Evolutionary conservation across 139 green algal species (phyloP), one percentile per base, ranked within the genome.

Genomic region (Dunaliella sp.): DNA sequence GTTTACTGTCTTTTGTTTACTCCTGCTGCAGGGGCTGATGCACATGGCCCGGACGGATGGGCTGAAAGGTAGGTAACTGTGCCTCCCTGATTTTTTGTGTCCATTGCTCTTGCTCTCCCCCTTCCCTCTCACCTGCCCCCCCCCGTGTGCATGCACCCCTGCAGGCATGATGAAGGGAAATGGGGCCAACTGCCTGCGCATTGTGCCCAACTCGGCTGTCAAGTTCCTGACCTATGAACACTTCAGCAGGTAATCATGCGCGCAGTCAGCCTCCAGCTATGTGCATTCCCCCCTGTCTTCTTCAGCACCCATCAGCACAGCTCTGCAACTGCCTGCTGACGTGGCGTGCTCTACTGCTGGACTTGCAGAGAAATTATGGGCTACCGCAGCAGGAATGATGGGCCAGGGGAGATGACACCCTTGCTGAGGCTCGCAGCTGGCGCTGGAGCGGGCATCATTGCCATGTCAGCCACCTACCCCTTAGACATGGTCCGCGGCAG

Each of bases 221-320:
- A 99, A 99, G 91, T 99, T 99, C 85, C 88, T 98, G 48, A 94
- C 93, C 0, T 99, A 99, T 87, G 97, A 99, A 91, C 93, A 99
- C 89, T 90, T 96, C 32, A 95, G 88, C 86, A 93, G 93, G 92
- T 95, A 79, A 65, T 65, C 48, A 65, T n/a, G n/a, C n/a, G n/a
- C n/a, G n/a, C n/a, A 65, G 7, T 16, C 48, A 65, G 48, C 48
- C 7, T 26, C 7, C 48, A 65, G 48, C 48, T 65, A 16, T 26
- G 48, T 65, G 48, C 7, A 65, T 65, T 16, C 48, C 7, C 48
- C 16, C 16, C 7, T 65, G 16, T 65, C 7, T 65, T 65, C 48
- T 16, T 26, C 16, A 65, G 48, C 48, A 65, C n/a, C n/a, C n/a
- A n/a, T n/a, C n/a, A n/a, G n/a, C n/a, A n/a, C n/a, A n/a, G n/a